Evolutionary conservation across 768 basidiomycete genomes (phyloP).

Genomic region (Hemileccinum impolitum): DNA sequence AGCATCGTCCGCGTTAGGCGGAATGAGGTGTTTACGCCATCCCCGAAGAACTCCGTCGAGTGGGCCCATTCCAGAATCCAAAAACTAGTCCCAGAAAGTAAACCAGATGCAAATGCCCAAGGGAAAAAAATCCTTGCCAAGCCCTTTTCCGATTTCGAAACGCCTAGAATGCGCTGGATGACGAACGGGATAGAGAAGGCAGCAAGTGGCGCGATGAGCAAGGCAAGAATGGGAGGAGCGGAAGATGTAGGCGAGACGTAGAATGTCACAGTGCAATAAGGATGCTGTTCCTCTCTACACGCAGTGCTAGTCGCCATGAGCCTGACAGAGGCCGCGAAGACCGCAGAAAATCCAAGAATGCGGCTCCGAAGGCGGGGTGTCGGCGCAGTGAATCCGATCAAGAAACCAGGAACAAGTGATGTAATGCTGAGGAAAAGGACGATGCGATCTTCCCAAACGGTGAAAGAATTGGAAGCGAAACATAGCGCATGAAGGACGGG

Average conservation of each 20-base stretch:
- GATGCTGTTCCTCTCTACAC: constrained; percentile 93
- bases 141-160: constrained; percentile 73
- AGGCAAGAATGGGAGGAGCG: constrained; percentile 56
- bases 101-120: constrained; percentile 50
- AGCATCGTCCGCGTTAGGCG: constrained; percentile 56
- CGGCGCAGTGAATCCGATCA: constrained; percentile 66
- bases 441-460: constrained; percentile 94
- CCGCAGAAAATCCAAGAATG: constrained; percentile 66
- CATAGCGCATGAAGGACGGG: constrained; percentile 67
- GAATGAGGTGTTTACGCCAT: constrained; percentile 41
- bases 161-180: constrained; percentile 53
- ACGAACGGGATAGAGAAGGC: constrained; percentile 56
- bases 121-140: constrained; percentile 64
- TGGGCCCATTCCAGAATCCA: constrained; percentile 87
- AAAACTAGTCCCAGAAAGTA: constrained; percentile 57
- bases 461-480: constrained; percentile 93
- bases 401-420: constrained; percentile 56
- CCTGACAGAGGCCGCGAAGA: constrained; percentile 67
- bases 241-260: constrained; percentile 71
- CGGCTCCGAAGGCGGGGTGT: constrained; percentile 66
- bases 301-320: constrained; percentile 80
- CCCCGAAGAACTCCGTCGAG: constrained; percentile 45
- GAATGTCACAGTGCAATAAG: constrained; percentile 88
- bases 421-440: constrained; percentile 70
- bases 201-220: constrained; percentile 54